A percentile compares a stretch with the other conserved stretches of the same genome.
phyloP scores from a whole-genome alignment of 352 stramenopile species.

The Globisporangium nunn region DNA sequence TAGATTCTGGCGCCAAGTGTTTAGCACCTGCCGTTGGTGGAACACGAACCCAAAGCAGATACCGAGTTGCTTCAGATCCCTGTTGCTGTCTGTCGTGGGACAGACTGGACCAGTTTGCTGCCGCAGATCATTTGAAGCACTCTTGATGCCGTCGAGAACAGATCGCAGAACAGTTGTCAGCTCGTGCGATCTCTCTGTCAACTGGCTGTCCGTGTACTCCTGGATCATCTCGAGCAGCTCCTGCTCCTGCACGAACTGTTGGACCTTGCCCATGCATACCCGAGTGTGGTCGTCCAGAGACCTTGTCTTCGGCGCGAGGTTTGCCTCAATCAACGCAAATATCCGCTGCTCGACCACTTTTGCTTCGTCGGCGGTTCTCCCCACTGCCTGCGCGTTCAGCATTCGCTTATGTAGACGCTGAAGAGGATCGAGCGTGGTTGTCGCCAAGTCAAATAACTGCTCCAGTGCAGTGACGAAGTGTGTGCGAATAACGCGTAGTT shows the following conservation, averaged over 20 bases:
- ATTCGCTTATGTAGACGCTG: slow-evolving; percentile 36
- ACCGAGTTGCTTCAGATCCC: slow-evolving; percentile 3
- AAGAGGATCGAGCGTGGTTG: slow-evolving; percentile 40
- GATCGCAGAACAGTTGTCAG: slow-evolving; percentile 1
- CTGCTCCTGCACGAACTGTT: neutral
- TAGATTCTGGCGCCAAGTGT: neutral
- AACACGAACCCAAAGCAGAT: slow-evolving; percentile 3
- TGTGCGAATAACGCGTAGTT: slow-evolving; percentile 14
- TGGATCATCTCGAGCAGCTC: slow-evolving; percentile 1
- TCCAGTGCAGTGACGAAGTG: slow-evolving; percentile 17
- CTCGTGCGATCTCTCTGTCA: slow-evolving; percentile 4
- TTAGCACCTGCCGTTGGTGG: slow-evolving; percentile 1
- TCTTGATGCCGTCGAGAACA: neutral
- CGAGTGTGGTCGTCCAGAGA: slow-evolving; percentile 4
- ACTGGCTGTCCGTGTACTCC: slow-evolving; percentile 23
- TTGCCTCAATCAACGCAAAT: slow-evolving; percentile 17
- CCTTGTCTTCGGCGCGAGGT: slow-evolving; percentile 10
- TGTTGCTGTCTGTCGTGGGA: neutral
- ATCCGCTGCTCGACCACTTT: slow-evolving; percentile 65
- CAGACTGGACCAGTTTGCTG: neutral
- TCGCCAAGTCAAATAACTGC: slow-evolving; percentile 19
- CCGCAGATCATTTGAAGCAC: neutral
- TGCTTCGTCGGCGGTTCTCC: slow-evolving; percentile 62
- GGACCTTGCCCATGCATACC: neutral
- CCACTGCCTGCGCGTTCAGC: slow-evolving; percentile 28